phyloP scores from a whole-genome alignment of 2,329 filamentous ascomycete species.

The Aspergillus alliaceus region DNA sequence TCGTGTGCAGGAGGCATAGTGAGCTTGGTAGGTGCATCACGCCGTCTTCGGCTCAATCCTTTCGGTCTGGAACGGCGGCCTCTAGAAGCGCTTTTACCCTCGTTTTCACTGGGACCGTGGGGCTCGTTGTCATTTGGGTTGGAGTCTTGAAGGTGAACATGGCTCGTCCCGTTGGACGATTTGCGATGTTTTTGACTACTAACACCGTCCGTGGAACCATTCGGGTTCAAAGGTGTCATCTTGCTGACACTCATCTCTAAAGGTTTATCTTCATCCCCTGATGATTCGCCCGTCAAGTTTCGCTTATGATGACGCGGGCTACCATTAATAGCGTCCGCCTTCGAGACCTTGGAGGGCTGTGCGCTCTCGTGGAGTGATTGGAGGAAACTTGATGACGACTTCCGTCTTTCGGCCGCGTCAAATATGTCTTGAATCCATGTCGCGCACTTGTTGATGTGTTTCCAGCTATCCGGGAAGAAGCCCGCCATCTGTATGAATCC shows the following conservation, averaged over 20 bases:
- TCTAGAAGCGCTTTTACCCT: conserved; percentile 7
- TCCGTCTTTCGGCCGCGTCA: conserved; percentile 22
- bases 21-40: conserved; percentile 20
- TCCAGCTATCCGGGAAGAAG: conserved; percentile 87
- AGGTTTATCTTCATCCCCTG: conserved; percentile 76
- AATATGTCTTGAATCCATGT: conserved; percentile 83
- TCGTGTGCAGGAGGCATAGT: conserved; percentile 12
- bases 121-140: not conserved
- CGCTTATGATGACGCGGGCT: conserved; percentile 47
- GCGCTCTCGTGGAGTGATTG: conserved; percentile 6
- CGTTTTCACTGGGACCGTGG: conserved; percentile 4
- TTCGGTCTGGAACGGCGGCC: conserved; percentile 8
- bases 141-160: conserved; percentile 1
- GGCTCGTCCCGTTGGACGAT: not conserved
- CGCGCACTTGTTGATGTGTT: conserved; percentile 75
- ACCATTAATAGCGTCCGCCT: conserved; percentile 12
- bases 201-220: conserved; percentile 22
- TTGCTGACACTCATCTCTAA: conserved; percentile 73
- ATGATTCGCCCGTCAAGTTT: conserved; percentile 57
- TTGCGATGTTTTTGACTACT: not conserved
- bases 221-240: conserved; percentile 22
- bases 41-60: conserved; percentile 10
- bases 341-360: not conserved
- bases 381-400: conserved; percentile 19
- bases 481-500: conserved; percentile 91